Base-by-base conservation (phyloP, 306 rosid species). In the Quercus cerris region DNA sequence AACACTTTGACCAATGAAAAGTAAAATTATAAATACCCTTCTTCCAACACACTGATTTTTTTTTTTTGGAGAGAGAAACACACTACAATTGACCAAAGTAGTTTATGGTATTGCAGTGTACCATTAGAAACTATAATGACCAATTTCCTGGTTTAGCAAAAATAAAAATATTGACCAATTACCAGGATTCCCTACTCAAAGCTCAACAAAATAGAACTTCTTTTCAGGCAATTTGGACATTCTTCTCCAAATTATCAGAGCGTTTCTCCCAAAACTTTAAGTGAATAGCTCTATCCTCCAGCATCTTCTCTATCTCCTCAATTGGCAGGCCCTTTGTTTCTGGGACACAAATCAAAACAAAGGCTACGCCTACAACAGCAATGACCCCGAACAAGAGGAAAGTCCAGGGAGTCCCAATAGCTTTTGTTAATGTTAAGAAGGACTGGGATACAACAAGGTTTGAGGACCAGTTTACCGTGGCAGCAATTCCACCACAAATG, bases 261-360 rank as follows among this genome's bases (percentile, higher is more conserved):
- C 69, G 51, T 33, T 27, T 82, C 77, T 80, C 8, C 94, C 94
- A 89, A 25, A 92, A 92, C 87, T 59, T 87, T 18, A 81, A 79
- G 1, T 84, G 86, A 70, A 92, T 0, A 68, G 82, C 70, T 75
- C 84, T 88, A 4, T 33, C 23, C 2, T 86, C 85, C 69, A 93
- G 83, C 97, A 83, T 88, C 80, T 78, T 83, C 88, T 88, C 94
- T 27, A 91, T 84, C 74, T 88, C 90, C 58, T 93, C 96, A 49
- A 89, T 85, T 1, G 90, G 90, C 20, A 91, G 86, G 8, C 97
- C 93, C 71, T 89, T 91, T 4, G 95, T 91, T 67, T 91, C 92
- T 0, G 93, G 92, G 0, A 91, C 93, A 27, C 75, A 91, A 51
- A 91, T 41, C 27, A 87, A 63, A 56, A 89, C 90, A 75, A 91